A percentile compares a stretch with the other conserved stretches of the same genome.
Evolutionary conservation across 2,329 filamentous ascomycete genomes (phyloP).

Genomic region (Talaromyces sp.): DNA sequence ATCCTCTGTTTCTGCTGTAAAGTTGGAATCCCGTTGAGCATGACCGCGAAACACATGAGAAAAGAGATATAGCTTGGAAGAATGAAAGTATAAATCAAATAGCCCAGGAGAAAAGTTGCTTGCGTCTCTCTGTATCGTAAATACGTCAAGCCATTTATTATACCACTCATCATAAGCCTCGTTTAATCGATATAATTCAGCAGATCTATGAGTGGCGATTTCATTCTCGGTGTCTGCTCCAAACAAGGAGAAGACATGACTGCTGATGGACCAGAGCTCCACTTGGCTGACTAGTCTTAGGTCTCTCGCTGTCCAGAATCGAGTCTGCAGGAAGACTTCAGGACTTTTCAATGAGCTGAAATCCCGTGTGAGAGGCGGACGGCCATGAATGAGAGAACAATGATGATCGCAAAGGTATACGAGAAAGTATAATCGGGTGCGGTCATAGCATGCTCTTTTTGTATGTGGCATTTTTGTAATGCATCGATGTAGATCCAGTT

Average conservation of each 20-base stretch:
- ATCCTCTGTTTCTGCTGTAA: background rate
- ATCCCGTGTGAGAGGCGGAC: conserved; percentile 34
- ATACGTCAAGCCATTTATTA: background rate
- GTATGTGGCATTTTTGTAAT: conserved; percentile 30
- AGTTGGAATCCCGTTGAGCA: background rate
- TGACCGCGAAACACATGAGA: conserved; percentile 15
- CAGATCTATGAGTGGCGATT: background rate
- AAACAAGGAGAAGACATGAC: conserved; percentile 13
- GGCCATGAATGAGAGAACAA: conserved; percentile 31
- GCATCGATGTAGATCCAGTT: conserved; percentile 32
- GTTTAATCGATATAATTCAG: background rate
- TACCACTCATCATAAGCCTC: background rate
- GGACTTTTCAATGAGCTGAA: conserved; percentile 25
- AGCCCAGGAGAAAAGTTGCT: conserved; percentile 6
- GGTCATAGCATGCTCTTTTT: conserved; percentile 27
- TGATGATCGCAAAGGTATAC: conserved; percentile 39
- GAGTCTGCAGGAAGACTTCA: conserved; percentile 26
- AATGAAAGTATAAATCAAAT: conserved; percentile 14
- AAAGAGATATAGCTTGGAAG: conserved; percentile 13
- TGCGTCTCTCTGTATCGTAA: background rate
- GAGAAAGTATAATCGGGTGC: conserved; percentile 36
- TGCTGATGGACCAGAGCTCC: conserved; percentile 16
- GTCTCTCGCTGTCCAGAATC: conserved; percentile 21
- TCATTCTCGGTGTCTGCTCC: conserved; percentile 13
- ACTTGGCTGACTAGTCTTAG: conserved; percentile 15